These are phyloP conservation scores for Trichoderma sp. DNA, from an alignment of 2,329 filamentous ascomycete species.

Conservation along the genomic window DNA sequence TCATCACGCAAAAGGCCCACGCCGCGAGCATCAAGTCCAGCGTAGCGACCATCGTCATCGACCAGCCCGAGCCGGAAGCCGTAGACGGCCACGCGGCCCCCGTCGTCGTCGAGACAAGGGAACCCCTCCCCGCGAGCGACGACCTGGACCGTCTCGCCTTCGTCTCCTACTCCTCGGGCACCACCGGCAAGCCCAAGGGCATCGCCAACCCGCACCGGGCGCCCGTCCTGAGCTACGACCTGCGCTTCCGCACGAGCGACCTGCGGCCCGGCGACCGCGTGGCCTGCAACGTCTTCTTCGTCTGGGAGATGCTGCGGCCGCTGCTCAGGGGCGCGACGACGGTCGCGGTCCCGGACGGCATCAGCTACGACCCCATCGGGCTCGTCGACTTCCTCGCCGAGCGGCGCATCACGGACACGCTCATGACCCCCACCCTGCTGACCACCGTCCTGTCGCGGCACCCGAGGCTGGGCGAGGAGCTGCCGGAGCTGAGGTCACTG, in stretches of 20 bases:
- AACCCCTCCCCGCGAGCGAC: conserved; percentile 60
- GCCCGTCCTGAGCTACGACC: conserved; percentile 71
- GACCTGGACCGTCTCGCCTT: conserved; percentile 76
- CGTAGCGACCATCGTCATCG: conserved; percentile 66
- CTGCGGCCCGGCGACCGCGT: conserved; percentile 72
- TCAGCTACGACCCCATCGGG: conserved; percentile 74
- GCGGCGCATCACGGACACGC: conserved; percentile 72
- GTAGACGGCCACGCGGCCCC: conserved; percentile 35
- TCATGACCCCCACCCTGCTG: conserved; percentile 81
- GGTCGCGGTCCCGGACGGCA: conserved; percentile 72
- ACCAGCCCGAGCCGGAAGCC: conserved; percentile 45
- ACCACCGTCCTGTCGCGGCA: conserved; percentile 73
- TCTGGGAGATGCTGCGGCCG: conserved; percentile 82
- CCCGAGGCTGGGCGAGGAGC: conserved; percentile 61
- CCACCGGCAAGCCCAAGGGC: conserved; percentile 77
- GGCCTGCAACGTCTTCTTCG: conserved; percentile 86
- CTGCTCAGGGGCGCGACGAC: conserved; percentile 75
- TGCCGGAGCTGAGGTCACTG: conserved; percentile 68
- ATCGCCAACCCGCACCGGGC: conserved; percentile 79
- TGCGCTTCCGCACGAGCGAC: conserved; percentile 71
- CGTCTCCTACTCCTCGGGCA: conserved; percentile 79
- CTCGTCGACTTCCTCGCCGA: conserved; percentile 70
- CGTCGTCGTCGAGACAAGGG: conserved; percentile 45
- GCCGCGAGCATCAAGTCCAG: conserved; percentile 65
- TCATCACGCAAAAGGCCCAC: conserved; percentile 69